These are phyloP conservation scores for Candida silvicultrix DNA, from an alignment of 805 yeast species.

Conservation along the genomic window DNA sequence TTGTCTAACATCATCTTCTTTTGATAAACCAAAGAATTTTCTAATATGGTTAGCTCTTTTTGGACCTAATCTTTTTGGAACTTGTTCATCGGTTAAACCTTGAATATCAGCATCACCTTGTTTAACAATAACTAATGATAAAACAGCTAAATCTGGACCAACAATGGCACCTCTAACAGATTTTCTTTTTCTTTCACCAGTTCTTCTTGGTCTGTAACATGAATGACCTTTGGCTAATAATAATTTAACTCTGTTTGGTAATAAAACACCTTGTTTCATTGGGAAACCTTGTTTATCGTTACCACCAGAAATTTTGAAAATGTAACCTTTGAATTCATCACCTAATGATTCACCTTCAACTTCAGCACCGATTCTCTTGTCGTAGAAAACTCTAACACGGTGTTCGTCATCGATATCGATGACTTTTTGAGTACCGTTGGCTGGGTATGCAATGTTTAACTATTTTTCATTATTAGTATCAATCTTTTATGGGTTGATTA, in stretches of 20 bases:
- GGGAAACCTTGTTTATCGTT: constrained; percentile 99
- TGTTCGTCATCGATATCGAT: constrained; percentile 97
- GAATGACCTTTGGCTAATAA: constrained; percentile 88
- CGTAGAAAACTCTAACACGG: constrained; percentile 93
- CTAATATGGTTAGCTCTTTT: constrained; percentile 99
- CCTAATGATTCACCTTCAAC: constrained; percentile 94
- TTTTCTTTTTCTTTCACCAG: constrained; percentile 99
- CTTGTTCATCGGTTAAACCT: constrained; percentile 86
- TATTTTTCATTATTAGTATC: constrained; percentile 18
- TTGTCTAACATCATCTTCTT: constrained; percentile 60
- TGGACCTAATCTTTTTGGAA: constrained; percentile 99
- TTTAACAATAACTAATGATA: constrained; percentile 86
- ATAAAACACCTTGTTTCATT: constrained; percentile 99
- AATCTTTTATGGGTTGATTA: too few species aligned
- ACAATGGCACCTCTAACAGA: constrained; percentile 98
- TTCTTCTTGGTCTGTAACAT: constrained; percentile 98
- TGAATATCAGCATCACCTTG: constrained; percentile 92
- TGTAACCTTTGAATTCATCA: constrained; percentile 95
- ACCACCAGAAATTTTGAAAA: constrained; percentile 97
- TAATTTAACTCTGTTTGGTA: constrained; percentile 97
- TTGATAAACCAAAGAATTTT: constrained; percentile 97
- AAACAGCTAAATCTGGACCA: constrained; percentile 91
- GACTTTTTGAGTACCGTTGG: constrained; percentile 97
- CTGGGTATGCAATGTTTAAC: constrained; percentile 98
- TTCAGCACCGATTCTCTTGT: constrained; percentile 98